A percentile compares a stretch with the other conserved stretches of the same genome.
Evolutionary conservation across 1,284 basidiomycete species (phyloP).

Genomic region (Dichomitus squalens): DNA sequence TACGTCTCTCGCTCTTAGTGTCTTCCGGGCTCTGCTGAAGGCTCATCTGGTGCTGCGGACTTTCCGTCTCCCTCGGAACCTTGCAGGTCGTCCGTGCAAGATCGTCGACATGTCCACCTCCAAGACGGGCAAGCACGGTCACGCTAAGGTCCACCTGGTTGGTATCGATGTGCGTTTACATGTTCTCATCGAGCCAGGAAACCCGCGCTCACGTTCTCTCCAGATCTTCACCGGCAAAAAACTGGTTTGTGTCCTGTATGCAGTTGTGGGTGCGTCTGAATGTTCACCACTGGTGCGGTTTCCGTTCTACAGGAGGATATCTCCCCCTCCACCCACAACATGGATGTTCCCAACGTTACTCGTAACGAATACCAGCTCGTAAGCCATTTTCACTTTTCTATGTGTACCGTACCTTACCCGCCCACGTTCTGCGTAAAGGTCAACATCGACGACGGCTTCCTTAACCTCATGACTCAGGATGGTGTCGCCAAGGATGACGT

Average conservation of each 20-base stretch:
- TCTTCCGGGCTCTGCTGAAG: background rate
- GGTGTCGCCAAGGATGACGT: conserved; percentile 94
- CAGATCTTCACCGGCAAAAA: conserved; percentile 98
- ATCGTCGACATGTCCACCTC: conserved; percentile 99
- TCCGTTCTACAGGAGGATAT: conserved; percentile 84
- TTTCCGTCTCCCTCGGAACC: background rate
- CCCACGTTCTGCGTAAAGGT: conserved; percentile 46
- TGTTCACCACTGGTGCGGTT: conserved; percentile 6
- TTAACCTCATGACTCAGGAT: conserved; percentile 92
- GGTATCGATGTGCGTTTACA: conserved; percentile 84
- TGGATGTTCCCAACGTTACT: conserved; percentile 96
- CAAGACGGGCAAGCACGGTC: conserved; percentile 99
- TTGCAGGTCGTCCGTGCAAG: conserved; percentile 92
- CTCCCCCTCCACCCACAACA: conserved; percentile 97
- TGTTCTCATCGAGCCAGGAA: conserved; percentile 4
- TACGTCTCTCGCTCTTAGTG: conserved; percentile 20
- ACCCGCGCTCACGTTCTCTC: conserved; percentile 4
- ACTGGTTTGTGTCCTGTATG: conserved; percentile 50
- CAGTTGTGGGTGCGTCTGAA: conserved; percentile 6
- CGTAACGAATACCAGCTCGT: conserved; percentile 95
- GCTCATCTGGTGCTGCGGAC: too few relatives aligned
- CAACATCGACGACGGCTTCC: conserved; percentile 89
- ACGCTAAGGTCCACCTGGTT: conserved; percentile 99
- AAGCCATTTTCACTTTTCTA: conserved; percentile 27
- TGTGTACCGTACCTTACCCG: background rate